phyloP scores from a whole-genome alignment of 2,329 filamentous ascomycete species.

The Trichoderma arundinaceum region DNA sequence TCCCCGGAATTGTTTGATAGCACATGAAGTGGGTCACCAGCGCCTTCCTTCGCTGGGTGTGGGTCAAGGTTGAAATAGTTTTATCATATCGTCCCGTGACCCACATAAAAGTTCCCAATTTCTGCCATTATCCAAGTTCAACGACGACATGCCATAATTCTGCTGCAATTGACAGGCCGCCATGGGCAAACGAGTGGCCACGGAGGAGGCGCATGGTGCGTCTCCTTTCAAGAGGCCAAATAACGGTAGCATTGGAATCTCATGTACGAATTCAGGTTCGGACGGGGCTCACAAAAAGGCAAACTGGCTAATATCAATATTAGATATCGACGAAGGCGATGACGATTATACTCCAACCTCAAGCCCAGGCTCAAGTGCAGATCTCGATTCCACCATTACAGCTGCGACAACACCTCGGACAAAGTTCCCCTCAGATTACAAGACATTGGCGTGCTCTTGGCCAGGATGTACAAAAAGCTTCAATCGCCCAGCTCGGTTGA shows the following conservation, averaged over 20 bases:
- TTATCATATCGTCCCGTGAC: constrained; percentile 29
- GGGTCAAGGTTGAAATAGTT: background rate
- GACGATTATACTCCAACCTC: constrained; percentile 43
- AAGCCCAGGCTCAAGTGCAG: constrained; percentile 44
- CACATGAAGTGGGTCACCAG: constrained; percentile 2
- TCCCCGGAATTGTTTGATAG: constrained; percentile 35
- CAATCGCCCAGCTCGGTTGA: constrained; percentile 81
- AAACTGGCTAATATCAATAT: background rate
- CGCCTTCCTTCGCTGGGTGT: constrained; percentile 28
- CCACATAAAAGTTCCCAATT: constrained; percentile 36
- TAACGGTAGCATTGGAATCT: constrained; percentile 34
- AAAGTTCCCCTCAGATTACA: constrained; percentile 72
- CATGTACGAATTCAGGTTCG: constrained; percentile 35
- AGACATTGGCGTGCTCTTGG: constrained; percentile 77
- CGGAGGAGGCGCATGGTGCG: constrained; percentile 35
- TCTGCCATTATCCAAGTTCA: constrained; percentile 40
- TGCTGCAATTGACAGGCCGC: constrained; percentile 10
- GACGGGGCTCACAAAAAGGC: background rate
- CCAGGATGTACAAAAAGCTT: constrained; percentile 80
- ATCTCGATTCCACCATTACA: constrained; percentile 43
- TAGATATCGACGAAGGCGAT: constrained; percentile 43
- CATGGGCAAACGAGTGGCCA: constrained; percentile 46
- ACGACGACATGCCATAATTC: constrained; percentile 25
- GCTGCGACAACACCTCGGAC: constrained; percentile 51
- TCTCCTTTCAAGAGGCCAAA: constrained; percentile 41